phyloP scores from a whole-genome alignment of 306 rosid genomes.

The Acacia confusa region DNA sequence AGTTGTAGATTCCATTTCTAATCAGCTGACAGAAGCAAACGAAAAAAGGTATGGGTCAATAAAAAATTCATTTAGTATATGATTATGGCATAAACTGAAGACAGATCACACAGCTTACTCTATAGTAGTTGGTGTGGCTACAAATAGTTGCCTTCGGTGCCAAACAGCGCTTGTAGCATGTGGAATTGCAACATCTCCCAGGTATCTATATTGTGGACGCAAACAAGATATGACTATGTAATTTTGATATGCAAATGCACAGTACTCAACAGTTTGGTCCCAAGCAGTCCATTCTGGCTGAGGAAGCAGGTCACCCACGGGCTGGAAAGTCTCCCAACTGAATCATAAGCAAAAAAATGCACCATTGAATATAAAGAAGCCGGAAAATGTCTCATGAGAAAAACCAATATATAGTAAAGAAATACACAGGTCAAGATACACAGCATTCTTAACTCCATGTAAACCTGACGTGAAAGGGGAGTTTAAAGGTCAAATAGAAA shows the following conservation, averaged over 20 bases:
- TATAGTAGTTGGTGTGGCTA: conserved; percentile 92
- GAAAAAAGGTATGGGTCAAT: background rate
- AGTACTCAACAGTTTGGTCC: conserved; percentile 96
- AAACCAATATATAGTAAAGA: conserved; percentile 9
- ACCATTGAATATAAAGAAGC: background rate
- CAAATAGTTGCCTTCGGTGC: conserved; percentile 95
- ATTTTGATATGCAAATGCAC: conserved; percentile 94
- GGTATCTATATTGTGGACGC: conserved; percentile 95
- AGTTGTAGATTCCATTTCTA: conserved; percentile 31
- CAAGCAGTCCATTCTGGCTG: conserved; percentile 99
- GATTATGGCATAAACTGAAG: conserved; percentile 1
- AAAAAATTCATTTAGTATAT: conserved; percentile 11
- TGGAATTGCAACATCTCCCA: conserved; percentile 97
- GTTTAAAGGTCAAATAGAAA: conserved; percentile 2
- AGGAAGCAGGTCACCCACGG: conserved; percentile 94
- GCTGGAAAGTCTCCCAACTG: conserved; percentile 99
- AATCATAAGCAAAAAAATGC: conserved; percentile 33
- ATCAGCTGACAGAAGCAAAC: conserved; percentile 24
- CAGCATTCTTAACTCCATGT: conserved; percentile 3
- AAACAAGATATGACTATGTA: conserved; percentile 90
- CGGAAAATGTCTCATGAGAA: background rate
- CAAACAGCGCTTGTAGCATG: conserved; percentile 91
- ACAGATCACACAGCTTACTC: conserved; percentile 64
- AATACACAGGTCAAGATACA: background rate
- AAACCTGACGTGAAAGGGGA: conserved; percentile 10